Percentiles rank a stretch among this genome's conserved stretches.
Conservation (phyloP, 495 filamentous ascomycete species). For the Penicillium chermesinum region DNA sequence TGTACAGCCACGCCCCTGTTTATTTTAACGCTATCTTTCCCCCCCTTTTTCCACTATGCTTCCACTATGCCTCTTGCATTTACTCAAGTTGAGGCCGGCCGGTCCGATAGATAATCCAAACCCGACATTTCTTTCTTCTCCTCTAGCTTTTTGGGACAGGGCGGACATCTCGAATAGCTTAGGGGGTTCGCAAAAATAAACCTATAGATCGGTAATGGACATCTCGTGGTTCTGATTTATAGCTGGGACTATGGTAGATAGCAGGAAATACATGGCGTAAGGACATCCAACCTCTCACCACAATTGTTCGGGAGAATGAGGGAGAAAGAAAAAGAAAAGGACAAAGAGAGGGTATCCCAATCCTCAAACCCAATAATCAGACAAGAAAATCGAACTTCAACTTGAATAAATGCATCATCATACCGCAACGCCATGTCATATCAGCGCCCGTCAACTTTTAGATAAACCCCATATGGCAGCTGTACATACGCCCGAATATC, state of each 20-base stretch:
- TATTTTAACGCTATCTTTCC: constrained; percentile 9
- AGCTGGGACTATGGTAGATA: no score
- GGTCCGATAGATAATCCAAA: constrained; percentile 34
- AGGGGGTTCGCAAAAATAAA: not conserved
- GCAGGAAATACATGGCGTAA: no score
- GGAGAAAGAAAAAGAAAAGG: not conserved
- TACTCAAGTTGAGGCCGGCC: constrained; percentile 27
- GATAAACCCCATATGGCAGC: constrained; percentile 12
- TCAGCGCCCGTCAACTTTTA: constrained; percentile 24
- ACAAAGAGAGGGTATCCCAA: constrained; percentile 19
- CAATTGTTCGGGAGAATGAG: no score
- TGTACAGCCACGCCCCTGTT: constrained; percentile 25
- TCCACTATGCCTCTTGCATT: constrained; percentile 7
- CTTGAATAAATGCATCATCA: constrained; percentile 16
- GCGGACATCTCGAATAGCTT: no score
- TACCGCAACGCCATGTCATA: constrained; percentile 23
- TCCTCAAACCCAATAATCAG: constrained; percentile 5
- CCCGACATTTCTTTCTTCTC: constrained; percentile 6
- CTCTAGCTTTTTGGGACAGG: not conserved
- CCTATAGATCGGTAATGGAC: no score
- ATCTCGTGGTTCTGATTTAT: no score
- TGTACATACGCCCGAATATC: constrained; percentile 14
- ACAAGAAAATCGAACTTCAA: constrained; percentile 5
- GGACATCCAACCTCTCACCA: no score
- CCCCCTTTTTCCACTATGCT: constrained; percentile 2